These are phyloP conservation scores for Limonium bicolor DNA, from an alignment of 148 eudicot genomes.

Conservation along the genomic window DNA sequence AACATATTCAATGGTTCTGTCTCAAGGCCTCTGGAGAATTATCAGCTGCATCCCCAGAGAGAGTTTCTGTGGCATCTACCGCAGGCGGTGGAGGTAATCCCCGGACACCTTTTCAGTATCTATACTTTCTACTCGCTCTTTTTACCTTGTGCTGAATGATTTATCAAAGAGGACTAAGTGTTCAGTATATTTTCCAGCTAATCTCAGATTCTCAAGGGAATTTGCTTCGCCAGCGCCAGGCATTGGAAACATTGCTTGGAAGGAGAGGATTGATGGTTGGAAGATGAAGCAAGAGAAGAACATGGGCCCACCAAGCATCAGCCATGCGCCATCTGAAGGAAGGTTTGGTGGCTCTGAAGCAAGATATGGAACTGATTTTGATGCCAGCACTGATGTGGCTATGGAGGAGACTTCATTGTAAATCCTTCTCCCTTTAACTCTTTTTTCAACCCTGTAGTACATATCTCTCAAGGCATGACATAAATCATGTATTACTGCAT, in stretches of 20 bases:
- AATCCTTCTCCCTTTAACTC: too few species aligned
- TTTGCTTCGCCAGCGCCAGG: conserved; percentile 37
- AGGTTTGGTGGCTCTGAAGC: conserved; percentile 8
- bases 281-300: conserved; percentile 30
- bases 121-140: too few species aligned
- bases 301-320: conserved; percentile 19
- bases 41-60: conserved; percentile 31
- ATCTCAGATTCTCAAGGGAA: conserved; percentile 31
- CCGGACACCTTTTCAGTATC: too few species aligned
- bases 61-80: conserved; percentile 25
- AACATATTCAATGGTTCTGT: too few species aligned
- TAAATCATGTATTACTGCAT: too few species aligned
- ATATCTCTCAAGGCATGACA: too few species aligned
- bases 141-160: too few species aligned
- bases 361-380: conserved; percentile 19
- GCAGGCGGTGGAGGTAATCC: conserved; percentile 22
- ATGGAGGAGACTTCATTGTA: conserved; percentile 26
- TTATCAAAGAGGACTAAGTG: too few species aligned
- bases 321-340: conserved; percentile 41
- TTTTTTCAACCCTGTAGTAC: too few species aligned
- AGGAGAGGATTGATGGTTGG: conserved; percentile 40
- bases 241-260: conserved; percentile 36
- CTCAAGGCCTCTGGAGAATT: conserved; percentile 34
- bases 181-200: conserved; percentile 21
- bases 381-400: conserved; percentile 27